Evolutionary conservation across 2,329 filamentous ascomycete genomes (phyloP), one percentile per base, ranked within the genome.

Genomic region (Furcasterigmium sp.): DNA sequence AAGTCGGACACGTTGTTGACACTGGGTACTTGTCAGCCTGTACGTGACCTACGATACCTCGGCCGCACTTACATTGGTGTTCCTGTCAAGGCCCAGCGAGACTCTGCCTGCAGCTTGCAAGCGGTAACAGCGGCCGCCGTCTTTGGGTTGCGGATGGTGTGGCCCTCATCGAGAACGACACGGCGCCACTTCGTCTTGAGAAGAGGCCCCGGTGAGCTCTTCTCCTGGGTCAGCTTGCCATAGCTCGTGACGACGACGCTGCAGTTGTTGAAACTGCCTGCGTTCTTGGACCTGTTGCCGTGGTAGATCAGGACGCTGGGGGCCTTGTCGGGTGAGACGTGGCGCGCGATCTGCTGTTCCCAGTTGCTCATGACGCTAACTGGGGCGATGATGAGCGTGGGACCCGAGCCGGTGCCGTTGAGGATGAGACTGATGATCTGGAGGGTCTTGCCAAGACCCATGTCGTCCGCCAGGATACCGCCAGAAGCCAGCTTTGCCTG

Each of bases 321-420:
- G 2, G 70, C 65, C 43, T 78, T 65, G n/a, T 84, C 75, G 5
- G 72, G 60, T 29, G 80, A 75, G 37, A 91, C 76, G 55, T 95
- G 90, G 29, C 76, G 73, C 48, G 78, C 70, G 42, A 91, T 86
- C 61, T 95, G 89, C 42, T 84, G 80, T 53, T 79, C 80, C 90
- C 90, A 95, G 53, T 95, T 95, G 56, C 84, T 90, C 85, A 95
- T 91, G 17, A 95, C 88, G 41, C 84, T 84, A 6, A 94, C 76
- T 1, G 90, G 90, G 0, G 87, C 82, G 43, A 95, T 72, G 42
- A 95, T 91, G 18, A 95, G 72, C 0, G 88, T 94, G 2, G 82
- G 69, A 4, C 80, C 81, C 3, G 69, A 59, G 0, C 67, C 66
- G 18, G 65, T 67, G 6, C 72, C 72, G 4, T 70, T 69, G 40